Base-by-base conservation (phyloP, 2,329 filamentous ascomycete genomes). In the Hypoxylon rubiginosum region DNA sequence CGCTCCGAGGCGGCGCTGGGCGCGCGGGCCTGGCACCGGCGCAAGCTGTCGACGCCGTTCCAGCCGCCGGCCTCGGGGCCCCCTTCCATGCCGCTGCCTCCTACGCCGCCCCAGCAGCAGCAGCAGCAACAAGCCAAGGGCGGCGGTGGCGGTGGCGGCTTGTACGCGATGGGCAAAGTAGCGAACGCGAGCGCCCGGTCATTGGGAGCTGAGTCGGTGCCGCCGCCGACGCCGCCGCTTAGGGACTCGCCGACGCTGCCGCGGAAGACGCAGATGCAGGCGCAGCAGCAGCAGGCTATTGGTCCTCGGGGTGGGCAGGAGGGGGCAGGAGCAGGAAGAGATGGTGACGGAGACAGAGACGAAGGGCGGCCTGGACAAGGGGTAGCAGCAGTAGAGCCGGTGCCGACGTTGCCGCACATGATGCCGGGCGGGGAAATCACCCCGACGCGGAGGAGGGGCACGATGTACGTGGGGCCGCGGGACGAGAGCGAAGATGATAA, bases 1-100 rank as follows among this genome's bases (percentile, higher is more conserved):
- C 64, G 60, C n/a, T 24, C 65, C 10, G 54, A 62, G 2, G 54
- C 49, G 4, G 45, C 59, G 9, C 68, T 75, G 2, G 74, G 72
- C 26, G 71, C 75, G 17, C 74, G 74, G 30, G 74, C 74, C 13
- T 76, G 74, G 73, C 72, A 75, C 55, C 66, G 72, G 9, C 68
- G 73, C 41, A 73, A 72, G 51, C 32, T 74, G 1, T 76, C 72
- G 2, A 67, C 66, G 10, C 50, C 69, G 6, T 74, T 68, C 34
- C 70, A 64, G 41, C 72, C 73, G 9, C 64, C 69, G 15, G 41
- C 71, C 2, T 68, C 66, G 26, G 63, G 64, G 0, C 74, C 73
- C 4, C 72, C 70, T n/a, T 66, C 72, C 6, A 53, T 48, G 3
- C 65, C 69, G 11, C 46, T 74, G 0, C 74, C 74, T 1, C 72